Base-by-base conservation (phyloP, 2,329 filamentous ascomycete genomes). In the Calonectria pseudoturangicola region DNA sequence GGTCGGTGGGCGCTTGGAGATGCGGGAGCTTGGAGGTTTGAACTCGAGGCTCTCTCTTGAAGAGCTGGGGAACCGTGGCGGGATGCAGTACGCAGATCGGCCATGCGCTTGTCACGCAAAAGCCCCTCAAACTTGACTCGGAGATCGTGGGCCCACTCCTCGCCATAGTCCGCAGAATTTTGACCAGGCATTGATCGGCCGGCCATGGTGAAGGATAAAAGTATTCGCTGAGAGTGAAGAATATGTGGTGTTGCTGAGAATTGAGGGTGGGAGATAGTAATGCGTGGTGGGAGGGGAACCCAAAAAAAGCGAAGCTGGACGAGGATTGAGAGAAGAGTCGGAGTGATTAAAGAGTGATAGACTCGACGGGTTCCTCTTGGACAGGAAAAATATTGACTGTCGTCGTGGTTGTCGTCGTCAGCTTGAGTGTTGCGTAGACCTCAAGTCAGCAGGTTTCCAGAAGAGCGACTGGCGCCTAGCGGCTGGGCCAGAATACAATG, bases 121-220 rank as follows among this genome's bases (percentile, higher is more conserved):
- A 98, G 87, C 76, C 95, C 93, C 83, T 98, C 95, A 84, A 98
- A 98, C 81, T 95, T 93, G 79, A 93, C 87, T 65, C 94, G 93
- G 79, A 98, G 87, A 72, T 95, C 94, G 79, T 91, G 89, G 30
- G 95, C 95, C 92, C 93, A 94, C 80, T 90, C 89, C 81, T 95
- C 93, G 81, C 93, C 93, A 79, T 91, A 90, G 8, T 88, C 86
- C 47, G 80, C 83, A 74, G 80, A 73, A 41, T 76, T 74, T 66
- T 78, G 77, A 69, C 77, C 78, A 51, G 81, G 81, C 72, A 79
- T 81, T 79, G 80, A 79, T 80, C 81, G 83, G 77, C 83, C 83
- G 77, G 83, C 84, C 85, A 86, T 86, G 71, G 70, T 82, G 74
- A 60, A 75, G 43, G 71, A 65, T 51, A 41, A 69, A 9, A 33